A percentile compares a stretch with the other conserved stretches of the same genome.
Evolutionary conservation across 73 alveolate species (phyloP).

Genomic region (Uronychia setigera): DNA sequence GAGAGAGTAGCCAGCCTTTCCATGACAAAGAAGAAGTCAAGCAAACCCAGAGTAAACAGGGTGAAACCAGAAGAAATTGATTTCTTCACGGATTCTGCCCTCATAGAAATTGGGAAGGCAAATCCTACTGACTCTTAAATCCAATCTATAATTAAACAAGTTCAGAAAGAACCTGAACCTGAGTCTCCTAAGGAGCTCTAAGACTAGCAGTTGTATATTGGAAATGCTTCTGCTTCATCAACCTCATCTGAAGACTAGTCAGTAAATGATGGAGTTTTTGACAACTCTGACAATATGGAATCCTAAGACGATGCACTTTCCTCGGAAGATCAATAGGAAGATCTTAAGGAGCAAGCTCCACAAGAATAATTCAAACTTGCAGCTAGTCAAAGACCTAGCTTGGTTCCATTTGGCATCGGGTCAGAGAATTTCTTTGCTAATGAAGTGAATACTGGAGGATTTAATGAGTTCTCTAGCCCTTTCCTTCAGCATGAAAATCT

Average conservation of each 20-base stretch:
- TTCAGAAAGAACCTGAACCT: not conserved
- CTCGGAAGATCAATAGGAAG: not conserved
- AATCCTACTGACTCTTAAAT: not conserved
- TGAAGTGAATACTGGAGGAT: not conserved
- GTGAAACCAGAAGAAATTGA: not conserved
- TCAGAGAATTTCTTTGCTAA: not conserved
- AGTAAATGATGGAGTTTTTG: not conserved
- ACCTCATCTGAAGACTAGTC: not conserved
- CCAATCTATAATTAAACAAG: not conserved
- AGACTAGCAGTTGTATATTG: too few species aligned
- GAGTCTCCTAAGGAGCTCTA: not conserved
- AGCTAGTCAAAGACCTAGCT: not conserved
- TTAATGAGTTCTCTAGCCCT: not conserved
- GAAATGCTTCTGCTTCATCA: too few species aligned
- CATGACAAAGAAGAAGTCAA: too few species aligned
- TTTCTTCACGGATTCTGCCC: not conserved
- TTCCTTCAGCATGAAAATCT: not conserved
- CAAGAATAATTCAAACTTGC: too few species aligned
- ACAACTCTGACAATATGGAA: not conserved
- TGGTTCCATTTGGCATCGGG: not conserved
- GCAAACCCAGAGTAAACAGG: not conserved
- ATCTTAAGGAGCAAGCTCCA: not conserved
- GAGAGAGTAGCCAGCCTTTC: too few species aligned
- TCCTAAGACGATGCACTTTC: not conserved
- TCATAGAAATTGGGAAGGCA: not conserved